Conservation (phyloP, 768 basidiomycete genomes). For the Kwoniella sp. region DNA sequence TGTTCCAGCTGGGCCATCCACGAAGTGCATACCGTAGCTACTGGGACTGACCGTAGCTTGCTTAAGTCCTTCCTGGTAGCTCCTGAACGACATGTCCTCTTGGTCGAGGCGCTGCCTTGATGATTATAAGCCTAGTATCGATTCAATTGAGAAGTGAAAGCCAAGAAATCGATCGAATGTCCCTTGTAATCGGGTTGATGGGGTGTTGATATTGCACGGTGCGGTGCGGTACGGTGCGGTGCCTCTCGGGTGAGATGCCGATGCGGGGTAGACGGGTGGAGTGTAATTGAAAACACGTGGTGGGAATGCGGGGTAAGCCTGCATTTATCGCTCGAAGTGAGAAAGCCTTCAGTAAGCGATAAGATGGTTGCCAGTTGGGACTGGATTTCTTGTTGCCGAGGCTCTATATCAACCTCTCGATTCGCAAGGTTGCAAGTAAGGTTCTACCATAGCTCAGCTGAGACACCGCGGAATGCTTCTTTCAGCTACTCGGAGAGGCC, state of each 20-base stretch:
- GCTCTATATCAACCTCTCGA: no score
- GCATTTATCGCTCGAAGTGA: background rate
- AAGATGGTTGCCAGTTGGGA: no score
- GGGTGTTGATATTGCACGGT: background rate
- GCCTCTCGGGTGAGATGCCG: background rate
- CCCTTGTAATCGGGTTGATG: no score
- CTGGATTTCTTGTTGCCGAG: no score
- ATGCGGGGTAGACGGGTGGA: conserved; percentile 12
- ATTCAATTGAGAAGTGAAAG: no score
- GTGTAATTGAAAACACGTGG: conserved; percentile 13
- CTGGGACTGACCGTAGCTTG: conserved; percentile 34
- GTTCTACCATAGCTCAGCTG: no score
- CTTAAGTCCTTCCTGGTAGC: conserved; percentile 42
- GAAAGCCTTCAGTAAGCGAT: background rate
- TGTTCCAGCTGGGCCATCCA: background rate
- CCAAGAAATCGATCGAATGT: no score
- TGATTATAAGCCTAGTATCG: no score
- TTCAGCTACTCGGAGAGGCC: background rate
- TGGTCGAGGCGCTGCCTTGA: no score
- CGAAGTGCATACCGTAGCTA: background rate
- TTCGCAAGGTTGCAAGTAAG: no score
- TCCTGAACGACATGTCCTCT: conserved; percentile 32
- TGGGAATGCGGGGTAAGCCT: background rate
- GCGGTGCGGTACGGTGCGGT: background rate
- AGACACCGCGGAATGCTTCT: no score